These are phyloP conservation scores for Brettanomyces sp. DNA, from an alignment of 805 yeast species.

Conservation along the genomic window DNA sequence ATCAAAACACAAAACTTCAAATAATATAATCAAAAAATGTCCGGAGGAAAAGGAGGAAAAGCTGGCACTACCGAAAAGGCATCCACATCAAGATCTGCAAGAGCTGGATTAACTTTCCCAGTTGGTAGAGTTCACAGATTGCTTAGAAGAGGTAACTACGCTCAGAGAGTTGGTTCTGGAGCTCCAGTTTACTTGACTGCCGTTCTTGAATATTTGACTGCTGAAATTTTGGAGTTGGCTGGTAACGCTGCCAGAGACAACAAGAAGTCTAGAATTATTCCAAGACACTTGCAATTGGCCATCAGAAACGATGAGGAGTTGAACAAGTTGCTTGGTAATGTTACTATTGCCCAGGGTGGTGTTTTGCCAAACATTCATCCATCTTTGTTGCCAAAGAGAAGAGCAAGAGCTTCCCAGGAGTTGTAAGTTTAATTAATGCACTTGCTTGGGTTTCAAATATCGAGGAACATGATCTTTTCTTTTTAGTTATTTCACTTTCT, in stretches of 20 bases:
- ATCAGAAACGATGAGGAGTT: constrained; percentile 90
- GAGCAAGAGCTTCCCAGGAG: constrained; percentile 52
- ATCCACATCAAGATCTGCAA: constrained; percentile 95
- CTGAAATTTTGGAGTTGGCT: constrained; percentile 95
- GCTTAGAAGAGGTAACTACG: constrained; percentile 94
- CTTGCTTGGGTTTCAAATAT: background rate
- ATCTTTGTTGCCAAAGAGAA: constrained; percentile 66
- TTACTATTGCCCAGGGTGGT: constrained; percentile 98
- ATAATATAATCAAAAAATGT: constrained; percentile 26
- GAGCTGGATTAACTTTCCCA: constrained; percentile 99
- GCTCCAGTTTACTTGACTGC: constrained; percentile 98
- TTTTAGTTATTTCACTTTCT: constrained; percentile 1
- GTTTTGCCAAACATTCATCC: constrained; percentile 96
- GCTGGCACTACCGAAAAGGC: constrained; percentile 93
- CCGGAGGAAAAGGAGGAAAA: constrained; percentile 83
- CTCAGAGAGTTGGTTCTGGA: constrained; percentile 98
- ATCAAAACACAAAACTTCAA: background rate
- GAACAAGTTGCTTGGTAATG: constrained; percentile 86
- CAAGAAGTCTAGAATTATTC: constrained; percentile 98
- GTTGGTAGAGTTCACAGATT: constrained; percentile 98
- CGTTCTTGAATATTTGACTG: constrained; percentile 92
- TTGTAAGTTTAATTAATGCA: constrained; percentile 27
- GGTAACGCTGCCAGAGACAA: constrained; percentile 98
- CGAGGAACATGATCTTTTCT: constrained; percentile 1
- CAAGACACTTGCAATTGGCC: constrained; percentile 97